These are phyloP conservation scores for Diplotaxis tenuifolia DNA, from an alignment of 345 rosid species.

Conservation along the genomic window DNA sequence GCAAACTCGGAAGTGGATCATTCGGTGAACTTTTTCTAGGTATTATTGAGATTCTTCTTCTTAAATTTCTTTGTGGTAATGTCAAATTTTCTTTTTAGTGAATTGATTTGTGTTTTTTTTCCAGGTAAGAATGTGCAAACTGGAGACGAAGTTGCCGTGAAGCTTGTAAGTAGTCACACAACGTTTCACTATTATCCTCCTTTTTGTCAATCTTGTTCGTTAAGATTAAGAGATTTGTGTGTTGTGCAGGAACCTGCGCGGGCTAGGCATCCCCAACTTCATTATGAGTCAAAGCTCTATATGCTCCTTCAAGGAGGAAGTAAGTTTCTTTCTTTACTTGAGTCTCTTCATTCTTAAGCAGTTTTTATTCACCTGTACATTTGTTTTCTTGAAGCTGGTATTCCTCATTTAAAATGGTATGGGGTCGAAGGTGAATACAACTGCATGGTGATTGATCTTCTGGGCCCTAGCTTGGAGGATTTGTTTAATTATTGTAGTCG, in stretches of 20 bases:
- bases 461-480: constrained; percentile 93
- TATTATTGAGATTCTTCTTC: constrained; percentile 14
- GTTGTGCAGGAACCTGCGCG: constrained; percentile 63
- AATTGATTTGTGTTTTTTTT: not conserved
- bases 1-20: constrained; percentile 96
- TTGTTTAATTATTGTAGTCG: constrained; percentile 83
- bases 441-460: constrained; percentile 88
- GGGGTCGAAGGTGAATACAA: constrained; percentile 86
- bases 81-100: not conserved
- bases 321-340: constrained; percentile 35
- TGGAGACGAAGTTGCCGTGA: constrained; percentile 93
- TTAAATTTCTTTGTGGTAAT: not conserved
- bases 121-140: constrained; percentile 81
- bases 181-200: not conserved
- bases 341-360: not conserved
- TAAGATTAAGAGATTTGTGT: not conserved
- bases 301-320: constrained; percentile 95
- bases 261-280: constrained; percentile 91
- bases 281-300: constrained; percentile 81
- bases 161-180: constrained; percentile 66
- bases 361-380: not conserved
- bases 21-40: constrained; percentile 95
- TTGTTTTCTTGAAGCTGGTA: constrained; percentile 55
- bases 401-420: constrained; percentile 88
- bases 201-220: not conserved